Conservation (phyloP, 495 filamentous ascomycete species). For the Ascobolus immersus region DNA sequence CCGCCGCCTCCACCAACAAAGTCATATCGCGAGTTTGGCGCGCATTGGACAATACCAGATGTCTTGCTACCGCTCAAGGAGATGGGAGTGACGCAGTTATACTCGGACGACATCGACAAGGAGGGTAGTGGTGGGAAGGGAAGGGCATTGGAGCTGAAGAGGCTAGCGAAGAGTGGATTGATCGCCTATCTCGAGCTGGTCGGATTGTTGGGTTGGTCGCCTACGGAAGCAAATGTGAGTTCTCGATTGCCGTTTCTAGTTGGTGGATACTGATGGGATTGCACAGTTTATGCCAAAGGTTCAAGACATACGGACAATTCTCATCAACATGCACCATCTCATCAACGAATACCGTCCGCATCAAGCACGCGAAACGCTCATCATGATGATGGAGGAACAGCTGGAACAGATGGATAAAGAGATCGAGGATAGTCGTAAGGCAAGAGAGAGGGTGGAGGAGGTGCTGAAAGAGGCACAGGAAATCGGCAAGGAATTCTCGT, state of each 20-base stretch:
- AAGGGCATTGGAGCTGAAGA: constrained; percentile 18
- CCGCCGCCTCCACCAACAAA: constrained; percentile 54
- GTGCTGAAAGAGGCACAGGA: too few species aligned
- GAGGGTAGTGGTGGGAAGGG: constrained; percentile 11
- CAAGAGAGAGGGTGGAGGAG: constrained; percentile 45
- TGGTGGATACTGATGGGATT: constrained; percentile 38
- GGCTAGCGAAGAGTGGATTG: constrained; percentile 17
- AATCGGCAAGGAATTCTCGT: too few species aligned
- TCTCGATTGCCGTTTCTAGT: constrained; percentile 60
- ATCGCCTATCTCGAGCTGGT: constrained; percentile 20
- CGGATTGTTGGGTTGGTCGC: constrained; percentile 48
- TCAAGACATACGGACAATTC: constrained; percentile 46
- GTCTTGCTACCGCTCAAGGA: constrained; percentile 40
- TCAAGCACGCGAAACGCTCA: constrained; percentile 75
- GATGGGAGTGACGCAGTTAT: constrained; percentile 43
- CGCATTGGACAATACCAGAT: constrained; percentile 27
- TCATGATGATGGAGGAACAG: constrained; percentile 77
- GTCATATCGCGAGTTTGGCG: constrained; percentile 50
- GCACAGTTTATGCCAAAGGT: constrained; percentile 37
- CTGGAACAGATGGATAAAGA: constrained; percentile 48
- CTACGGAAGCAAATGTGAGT: constrained; percentile 60
- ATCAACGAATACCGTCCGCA: constrained; percentile 90
- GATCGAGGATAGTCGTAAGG: constrained; percentile 45
- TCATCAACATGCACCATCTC: constrained; percentile 71
- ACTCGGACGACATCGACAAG: constrained; percentile 21